Evolutionary conservation across 495 filamentous ascomycete genomes (phyloP).

Genomic region (Hyaloscypha variabilis): DNA sequence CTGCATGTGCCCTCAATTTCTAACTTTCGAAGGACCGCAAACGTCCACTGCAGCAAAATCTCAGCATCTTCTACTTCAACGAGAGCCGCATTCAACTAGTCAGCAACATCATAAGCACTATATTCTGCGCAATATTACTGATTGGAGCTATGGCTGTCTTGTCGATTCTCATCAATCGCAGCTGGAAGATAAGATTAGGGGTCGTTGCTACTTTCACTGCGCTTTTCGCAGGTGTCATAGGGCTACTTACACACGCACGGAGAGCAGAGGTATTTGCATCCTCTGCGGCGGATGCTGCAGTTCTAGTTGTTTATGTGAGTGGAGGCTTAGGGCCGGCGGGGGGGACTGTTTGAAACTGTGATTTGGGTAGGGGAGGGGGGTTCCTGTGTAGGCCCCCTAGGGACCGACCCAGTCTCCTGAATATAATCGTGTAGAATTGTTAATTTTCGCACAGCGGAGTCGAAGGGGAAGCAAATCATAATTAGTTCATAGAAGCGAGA

Average conservation of each 20-base stretch:
- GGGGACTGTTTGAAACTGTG: background rate
- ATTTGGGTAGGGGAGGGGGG: constrained; percentile 1
- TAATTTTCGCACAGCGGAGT: too few species aligned
- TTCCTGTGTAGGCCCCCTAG: too few species aligned
- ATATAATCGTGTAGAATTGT: too few species aligned
- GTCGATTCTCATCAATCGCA: constrained; percentile 5
- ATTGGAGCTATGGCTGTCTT: constrained; percentile 4
- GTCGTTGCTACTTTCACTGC: constrained; percentile 1
- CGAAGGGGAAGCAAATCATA: too few species aligned
- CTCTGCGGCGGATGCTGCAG: background rate
- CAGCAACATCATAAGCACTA: background rate
- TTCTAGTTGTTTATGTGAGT: constrained; percentile 7
- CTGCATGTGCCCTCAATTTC: background rate
- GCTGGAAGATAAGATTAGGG: constrained; percentile 5
- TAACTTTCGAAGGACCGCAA: constrained; percentile 6
- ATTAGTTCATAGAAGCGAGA: too few species aligned
- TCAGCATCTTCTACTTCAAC: constrained; percentile 6
- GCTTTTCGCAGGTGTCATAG: constrained; percentile 5
- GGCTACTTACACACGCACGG: constrained; percentile 4
- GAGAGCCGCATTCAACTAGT: constrained; percentile 1
- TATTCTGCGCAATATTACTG: constrained; percentile 3
- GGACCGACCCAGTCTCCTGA: too few species aligned
- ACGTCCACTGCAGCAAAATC: constrained; percentile 1
- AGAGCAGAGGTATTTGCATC: constrained; percentile 5
- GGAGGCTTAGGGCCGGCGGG: background rate